Conservation (phyloP, 495 filamentous ascomycete genomes). For the Chaetomium fimeti region DNA sequence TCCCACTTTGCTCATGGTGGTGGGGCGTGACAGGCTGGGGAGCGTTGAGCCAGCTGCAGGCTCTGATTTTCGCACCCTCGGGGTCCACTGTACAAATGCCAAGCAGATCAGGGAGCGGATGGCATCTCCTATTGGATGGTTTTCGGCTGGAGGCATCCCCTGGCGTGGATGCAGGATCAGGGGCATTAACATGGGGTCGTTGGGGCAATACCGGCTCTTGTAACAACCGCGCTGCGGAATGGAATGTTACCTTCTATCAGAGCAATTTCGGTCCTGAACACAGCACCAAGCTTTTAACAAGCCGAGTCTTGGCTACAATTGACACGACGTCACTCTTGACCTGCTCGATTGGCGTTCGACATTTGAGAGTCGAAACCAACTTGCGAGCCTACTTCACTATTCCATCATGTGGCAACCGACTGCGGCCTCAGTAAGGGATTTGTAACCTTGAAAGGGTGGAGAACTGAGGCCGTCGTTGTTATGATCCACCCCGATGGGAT, state of each 20-base stretch:
- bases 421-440: neutral
- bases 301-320: neutral
- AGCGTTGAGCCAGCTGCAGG: conserved; percentile 8
- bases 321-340: conserved; percentile 6
- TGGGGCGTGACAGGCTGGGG: conserved; percentile 8
- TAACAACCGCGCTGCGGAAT: neutral
- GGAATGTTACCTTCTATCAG: conserved; percentile 12
- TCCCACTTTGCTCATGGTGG: conserved; percentile 19
- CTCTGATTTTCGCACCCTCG: conserved; percentile 18
- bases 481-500: neutral
- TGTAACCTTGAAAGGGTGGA: neutral
- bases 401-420: neutral
- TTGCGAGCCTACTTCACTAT: neutral
- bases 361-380: neutral
- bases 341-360: neutral
- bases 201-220: neutral
- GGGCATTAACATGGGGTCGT: neutral
- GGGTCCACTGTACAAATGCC: conserved; percentile 14
- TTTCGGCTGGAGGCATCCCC: neutral
- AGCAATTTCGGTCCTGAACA: conserved; percentile 1
- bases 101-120: neutral
- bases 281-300: conserved; percentile 5
- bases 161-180: conserved; percentile 18
- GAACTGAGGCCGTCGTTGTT: neutral
- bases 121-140: neutral